Conservation (phyloP, 176 grass and related monocot species). For the Pharus latifolius region DNA sequence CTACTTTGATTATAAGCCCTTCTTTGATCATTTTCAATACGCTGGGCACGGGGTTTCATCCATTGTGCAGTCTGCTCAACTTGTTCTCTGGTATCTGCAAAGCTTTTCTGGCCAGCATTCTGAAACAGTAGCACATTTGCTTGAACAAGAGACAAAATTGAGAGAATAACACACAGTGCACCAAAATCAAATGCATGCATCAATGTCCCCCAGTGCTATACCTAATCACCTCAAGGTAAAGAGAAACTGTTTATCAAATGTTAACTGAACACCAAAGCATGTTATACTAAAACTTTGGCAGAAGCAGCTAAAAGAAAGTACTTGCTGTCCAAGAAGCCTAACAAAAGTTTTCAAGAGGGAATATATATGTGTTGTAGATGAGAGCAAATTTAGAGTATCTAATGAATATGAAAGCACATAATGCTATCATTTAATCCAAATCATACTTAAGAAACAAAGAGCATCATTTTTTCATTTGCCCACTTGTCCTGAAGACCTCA, state of each 20-base stretch:
- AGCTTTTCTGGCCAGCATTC: slow-evolving; percentile 34
- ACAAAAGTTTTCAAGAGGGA: not conserved
- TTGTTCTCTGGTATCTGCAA: slow-evolving; percentile 20
- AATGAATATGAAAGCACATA: too few relatives aligned
- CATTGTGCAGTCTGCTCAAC: slow-evolving; percentile 31
- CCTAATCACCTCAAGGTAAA: not conserved
- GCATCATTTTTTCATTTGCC: too few relatives aligned
- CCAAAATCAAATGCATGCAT: not conserved
- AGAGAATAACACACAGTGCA: not conserved
- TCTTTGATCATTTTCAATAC: slow-evolving; percentile 27
- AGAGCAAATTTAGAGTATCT: not conserved
- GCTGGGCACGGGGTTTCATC: slow-evolving; percentile 30
- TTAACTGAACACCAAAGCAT: not conserved
- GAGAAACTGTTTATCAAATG: not conserved
- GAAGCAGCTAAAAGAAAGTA: not conserved
- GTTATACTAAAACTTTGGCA: not conserved
- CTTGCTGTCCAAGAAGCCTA: not conserved
- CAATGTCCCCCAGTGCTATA: not conserved
- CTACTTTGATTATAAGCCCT: slow-evolving; percentile 24
- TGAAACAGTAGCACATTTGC: slow-evolving; percentile 14
- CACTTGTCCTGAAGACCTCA: too few relatives aligned
- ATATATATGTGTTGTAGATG: not conserved
- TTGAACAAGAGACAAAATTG: not conserved
- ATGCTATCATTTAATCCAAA: too few relatives aligned
- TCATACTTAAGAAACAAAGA: too few relatives aligned